These are phyloP conservation scores for Miamiensis avidus DNA, from an alignment of 169 alveolate species.

Conservation along the genomic window DNA sequence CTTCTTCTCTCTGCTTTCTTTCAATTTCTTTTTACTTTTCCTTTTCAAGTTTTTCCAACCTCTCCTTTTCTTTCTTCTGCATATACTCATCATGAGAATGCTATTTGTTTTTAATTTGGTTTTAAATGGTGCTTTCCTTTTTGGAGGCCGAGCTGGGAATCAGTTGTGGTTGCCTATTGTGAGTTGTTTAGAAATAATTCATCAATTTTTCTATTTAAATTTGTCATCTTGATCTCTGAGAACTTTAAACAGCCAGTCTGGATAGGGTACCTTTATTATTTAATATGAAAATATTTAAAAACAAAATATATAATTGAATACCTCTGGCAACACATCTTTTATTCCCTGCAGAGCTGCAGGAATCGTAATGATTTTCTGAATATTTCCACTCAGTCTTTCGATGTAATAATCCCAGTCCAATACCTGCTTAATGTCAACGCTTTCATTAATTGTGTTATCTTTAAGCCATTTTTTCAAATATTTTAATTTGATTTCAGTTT, in stretches of 20 bases:
- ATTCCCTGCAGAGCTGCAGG: conserved; percentile 97
- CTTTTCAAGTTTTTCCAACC: background rate
- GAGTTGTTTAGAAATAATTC: no score
- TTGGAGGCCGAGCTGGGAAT: no score
- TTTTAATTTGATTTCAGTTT: conserved; percentile 79
- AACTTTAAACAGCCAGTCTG: conserved; percentile 93
- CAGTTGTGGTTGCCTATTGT: no score
- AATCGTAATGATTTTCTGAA: conserved; percentile 92
- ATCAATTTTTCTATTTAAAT: conserved; percentile 59
- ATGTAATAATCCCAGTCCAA: conserved; percentile 97
- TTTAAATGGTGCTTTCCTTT: no score
- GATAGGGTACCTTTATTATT: conserved; percentile 81
- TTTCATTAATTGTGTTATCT: conserved; percentile 65
- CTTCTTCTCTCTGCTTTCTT: conserved; percentile 26
- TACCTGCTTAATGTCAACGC: conserved; percentile 89
- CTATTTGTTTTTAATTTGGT: background rate
- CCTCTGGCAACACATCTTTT: conserved; percentile 91
- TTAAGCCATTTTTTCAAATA: conserved; percentile 83
- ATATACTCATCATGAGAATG: conserved; percentile 22
- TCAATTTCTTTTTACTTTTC: conserved; percentile 23
- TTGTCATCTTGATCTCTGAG: conserved; percentile 62
- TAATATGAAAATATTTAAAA: no score
- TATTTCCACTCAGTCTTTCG: conserved; percentile 93
- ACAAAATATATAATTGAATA: no score
- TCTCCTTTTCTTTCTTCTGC: conserved; percentile 17